Conservation (phyloP, 768 basidiomycete species). For the Lentinula guzmanii region DNA sequence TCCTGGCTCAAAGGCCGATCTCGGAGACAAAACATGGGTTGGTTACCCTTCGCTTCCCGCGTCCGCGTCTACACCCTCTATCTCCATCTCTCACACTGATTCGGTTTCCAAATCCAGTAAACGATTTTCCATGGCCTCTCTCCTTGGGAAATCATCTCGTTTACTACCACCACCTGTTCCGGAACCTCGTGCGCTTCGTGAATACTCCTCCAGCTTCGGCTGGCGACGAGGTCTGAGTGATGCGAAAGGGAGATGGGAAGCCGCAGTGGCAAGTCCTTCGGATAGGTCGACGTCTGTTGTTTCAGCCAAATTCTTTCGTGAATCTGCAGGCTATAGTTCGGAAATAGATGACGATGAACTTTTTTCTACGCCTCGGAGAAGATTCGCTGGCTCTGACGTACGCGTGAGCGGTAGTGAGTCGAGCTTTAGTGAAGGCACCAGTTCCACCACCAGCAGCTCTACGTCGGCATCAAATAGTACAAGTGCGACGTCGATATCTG, state of each 20-base stretch:
- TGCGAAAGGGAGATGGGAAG: neutral
- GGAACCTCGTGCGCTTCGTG: conserved; percentile 38
- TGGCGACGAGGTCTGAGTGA: conserved; percentile 35
- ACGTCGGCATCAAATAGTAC: conserved; percentile 5
- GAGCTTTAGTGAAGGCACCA: neutral
- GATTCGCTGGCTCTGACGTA: neutral
- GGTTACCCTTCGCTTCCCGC: neutral
- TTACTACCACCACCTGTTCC: conserved; percentile 38
- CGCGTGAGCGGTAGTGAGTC: neutral
- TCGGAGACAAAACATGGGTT: neutral
- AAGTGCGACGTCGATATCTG: conserved; percentile 1
- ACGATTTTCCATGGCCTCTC: conserved; percentile 33
- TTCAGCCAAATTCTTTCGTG: neutral
- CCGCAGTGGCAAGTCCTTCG: neutral
- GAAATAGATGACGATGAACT: conserved; percentile 4
- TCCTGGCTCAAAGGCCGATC: neutral
- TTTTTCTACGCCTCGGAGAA: conserved; percentile 1
- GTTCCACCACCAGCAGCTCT: neutral
- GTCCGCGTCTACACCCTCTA: neutral
- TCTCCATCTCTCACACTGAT: neutral
- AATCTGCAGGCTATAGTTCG: neutral
- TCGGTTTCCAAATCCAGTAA: conserved; percentile 12
- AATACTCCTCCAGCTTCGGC: conserved; percentile 32
- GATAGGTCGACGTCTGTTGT: neutral
- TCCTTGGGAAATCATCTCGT: conserved; percentile 13